phyloP scores from a whole-genome alignment of 2,329 filamentous ascomycete genomes.

The Gnomoniopsis sp. region DNA sequence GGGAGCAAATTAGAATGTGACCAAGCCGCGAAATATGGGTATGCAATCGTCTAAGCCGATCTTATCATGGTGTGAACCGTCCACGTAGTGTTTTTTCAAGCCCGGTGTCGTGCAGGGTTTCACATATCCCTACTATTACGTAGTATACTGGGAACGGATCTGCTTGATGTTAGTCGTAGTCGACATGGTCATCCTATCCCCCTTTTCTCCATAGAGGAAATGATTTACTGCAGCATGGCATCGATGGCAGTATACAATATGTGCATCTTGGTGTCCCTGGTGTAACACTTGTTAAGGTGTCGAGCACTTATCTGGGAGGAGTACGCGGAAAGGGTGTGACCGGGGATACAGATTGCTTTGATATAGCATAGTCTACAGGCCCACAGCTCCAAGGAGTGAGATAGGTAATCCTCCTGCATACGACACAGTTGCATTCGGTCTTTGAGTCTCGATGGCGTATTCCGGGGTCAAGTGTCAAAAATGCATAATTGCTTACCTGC shows the following conservation, averaged over 20 bases:
- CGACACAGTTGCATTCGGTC: background rate
- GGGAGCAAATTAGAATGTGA: background rate
- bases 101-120: too few species aligned
- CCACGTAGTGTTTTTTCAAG: too few species aligned
- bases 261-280: background rate
- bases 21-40: background rate
- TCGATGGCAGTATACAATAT: background rate
- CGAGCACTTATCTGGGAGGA: background rate
- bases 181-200: too few species aligned
- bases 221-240: too few species aligned
- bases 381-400: background rate
- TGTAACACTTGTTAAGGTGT: background rate
- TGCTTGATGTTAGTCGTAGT: too few species aligned
- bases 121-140: too few species aligned
- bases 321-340: background rate
- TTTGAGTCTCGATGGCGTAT: background rate
- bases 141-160: too few species aligned
- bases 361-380: background rate
- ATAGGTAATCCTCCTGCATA: background rate
- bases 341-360: background rate
- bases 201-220: too few species aligned
- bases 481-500: background rate
- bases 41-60: background rate
- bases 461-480: background rate
- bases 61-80: background rate